These are phyloP conservation scores for Cryptococcus sp. DNA, from an alignment of 1,284 basidiomycete species.

Conservation along the genomic window DNA sequence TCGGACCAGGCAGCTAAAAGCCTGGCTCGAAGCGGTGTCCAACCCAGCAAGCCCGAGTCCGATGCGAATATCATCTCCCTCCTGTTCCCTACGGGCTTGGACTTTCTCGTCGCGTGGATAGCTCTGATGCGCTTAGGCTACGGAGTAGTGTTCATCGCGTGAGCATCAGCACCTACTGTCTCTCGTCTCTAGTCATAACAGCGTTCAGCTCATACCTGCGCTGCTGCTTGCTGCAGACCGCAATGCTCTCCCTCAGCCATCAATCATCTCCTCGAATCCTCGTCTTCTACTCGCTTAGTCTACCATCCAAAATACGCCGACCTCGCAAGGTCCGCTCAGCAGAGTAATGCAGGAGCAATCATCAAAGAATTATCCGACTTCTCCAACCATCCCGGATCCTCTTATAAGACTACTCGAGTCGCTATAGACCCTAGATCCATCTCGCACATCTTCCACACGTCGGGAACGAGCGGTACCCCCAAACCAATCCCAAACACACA, in stretches of 20 bases:
- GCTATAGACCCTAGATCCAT: constrained; percentile 22
- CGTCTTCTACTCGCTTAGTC: constrained; percentile 40
- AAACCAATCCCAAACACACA: constrained; percentile 52
- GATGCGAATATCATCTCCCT: constrained; percentile 39
- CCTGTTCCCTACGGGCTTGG: constrained; percentile 50
- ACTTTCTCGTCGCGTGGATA: constrained; percentile 51
- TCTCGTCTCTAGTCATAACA: background rate
- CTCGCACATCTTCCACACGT: constrained; percentile 54
- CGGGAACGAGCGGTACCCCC: constrained; percentile 52
- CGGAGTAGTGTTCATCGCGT: constrained; percentile 53
- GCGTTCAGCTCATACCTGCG: too few species aligned
- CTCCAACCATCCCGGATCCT: background rate
- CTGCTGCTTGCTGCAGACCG: constrained; percentile 22
- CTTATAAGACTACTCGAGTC: constrained; percentile 1
- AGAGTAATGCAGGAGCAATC: background rate
- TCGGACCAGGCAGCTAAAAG: constrained; percentile 8
- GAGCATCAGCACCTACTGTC: constrained; percentile 15
- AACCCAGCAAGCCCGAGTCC: constrained; percentile 9
- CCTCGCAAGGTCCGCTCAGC: constrained; percentile 26
- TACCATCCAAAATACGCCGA: constrained; percentile 42
- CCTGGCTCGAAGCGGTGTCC: constrained; percentile 10
- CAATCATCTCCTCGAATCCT: constrained; percentile 40
- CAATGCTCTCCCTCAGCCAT: constrained; percentile 51
- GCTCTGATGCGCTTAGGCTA: constrained; percentile 50
- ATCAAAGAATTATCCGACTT: constrained; percentile 3